phyloP scores from a whole-genome alignment of 2,329 filamentous ascomycete genomes.

The Scedosporium aurantiacum region DNA sequence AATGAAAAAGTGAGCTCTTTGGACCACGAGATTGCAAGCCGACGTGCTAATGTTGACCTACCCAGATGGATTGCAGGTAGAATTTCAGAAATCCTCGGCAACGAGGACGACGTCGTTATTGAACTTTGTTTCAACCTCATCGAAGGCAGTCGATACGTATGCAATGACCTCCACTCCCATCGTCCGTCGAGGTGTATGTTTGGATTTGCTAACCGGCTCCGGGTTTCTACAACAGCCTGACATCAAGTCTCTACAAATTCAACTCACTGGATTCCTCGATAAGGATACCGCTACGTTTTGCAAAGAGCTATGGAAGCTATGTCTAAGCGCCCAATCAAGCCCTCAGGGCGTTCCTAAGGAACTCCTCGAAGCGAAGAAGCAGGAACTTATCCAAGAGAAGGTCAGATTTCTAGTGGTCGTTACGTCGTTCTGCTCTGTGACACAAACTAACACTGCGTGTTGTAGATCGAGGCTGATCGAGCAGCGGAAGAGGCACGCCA shows the following conservation, averaged over 20 bases:
- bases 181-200: background rate
- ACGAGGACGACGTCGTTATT: conserved; percentile 90
- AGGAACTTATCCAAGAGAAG: conserved; percentile 91
- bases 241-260: conserved; percentile 89
- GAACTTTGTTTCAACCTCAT: conserved; percentile 64
- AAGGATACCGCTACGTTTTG: conserved; percentile 84
- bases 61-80: conserved; percentile 83
- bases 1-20: conserved; percentile 69
- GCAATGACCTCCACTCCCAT: conserved; percentile 22
- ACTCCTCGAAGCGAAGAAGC: conserved; percentile 88
- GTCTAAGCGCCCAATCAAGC: conserved; percentile 79
- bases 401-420: conserved; percentile 31
- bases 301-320: conserved; percentile 85
- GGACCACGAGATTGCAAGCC: background rate
- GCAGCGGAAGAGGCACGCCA: conserved; percentile 64
- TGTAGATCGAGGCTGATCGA: conserved; percentile 69
- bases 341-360: conserved; percentile 89
- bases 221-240: conserved; percentile 56
- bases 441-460: background rate
- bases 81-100: conserved; percentile 79
- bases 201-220: conserved; percentile 17
- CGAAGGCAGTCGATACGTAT: conserved; percentile 66
- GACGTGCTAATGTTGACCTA: conserved; percentile 1
- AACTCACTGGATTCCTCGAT: conserved; percentile 88
- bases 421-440: background rate